Evolutionary conservation across 1,139 yeast species (phyloP).

Genomic region (Saccharomyces hybrid): DNA sequence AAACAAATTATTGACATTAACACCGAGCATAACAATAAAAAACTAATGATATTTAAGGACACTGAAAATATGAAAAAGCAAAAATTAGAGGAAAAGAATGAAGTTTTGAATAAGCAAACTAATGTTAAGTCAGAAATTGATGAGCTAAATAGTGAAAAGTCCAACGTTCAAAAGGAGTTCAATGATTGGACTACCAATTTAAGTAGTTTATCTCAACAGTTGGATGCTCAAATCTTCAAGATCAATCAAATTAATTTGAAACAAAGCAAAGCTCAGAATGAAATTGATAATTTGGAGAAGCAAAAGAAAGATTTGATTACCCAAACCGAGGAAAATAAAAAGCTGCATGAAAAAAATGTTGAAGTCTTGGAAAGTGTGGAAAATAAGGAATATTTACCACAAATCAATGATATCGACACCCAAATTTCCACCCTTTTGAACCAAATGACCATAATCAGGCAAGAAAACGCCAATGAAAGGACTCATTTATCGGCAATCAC

Average conservation of each 20-base stretch:
- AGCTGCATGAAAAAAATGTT: conserved; percentile 9
- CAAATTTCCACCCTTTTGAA: conserved; percentile 17
- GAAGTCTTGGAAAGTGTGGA: conserved; percentile 13
- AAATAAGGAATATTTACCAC: conserved; percentile 22
- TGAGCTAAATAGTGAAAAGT: conserved; percentile 16
- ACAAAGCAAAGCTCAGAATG: conserved; percentile 18
- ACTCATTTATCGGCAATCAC: conserved; percentile 23
- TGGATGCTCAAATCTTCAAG: conserved; percentile 26
- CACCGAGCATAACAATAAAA: conserved; percentile 7
- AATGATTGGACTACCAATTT: conserved; percentile 19
- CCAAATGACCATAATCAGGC: conserved; percentile 23
- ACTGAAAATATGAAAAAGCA: conserved; percentile 23
- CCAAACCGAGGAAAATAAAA: conserved; percentile 17
- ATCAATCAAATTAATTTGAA: conserved; percentile 19
- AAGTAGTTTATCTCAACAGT: conserved; percentile 18
- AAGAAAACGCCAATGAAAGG: conserved; percentile 26
- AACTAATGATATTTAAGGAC: conserved; percentile 22
- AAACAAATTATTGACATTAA: conserved; percentile 20
- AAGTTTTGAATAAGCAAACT: conserved; percentile 10
- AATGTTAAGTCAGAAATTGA: conserved; percentile 24
- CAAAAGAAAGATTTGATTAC: conserved; percentile 16
- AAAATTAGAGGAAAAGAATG: conserved; percentile 20
- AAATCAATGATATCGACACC: conserved; percentile 20
- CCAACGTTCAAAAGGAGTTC: conserved; percentile 16
- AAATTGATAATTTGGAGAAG: conserved; percentile 18